Evolutionary conservation across 148 eudicot species (phyloP), one percentile per base, ranked within the genome.

Genomic region (Heliamphora exappendiculata): DNA sequence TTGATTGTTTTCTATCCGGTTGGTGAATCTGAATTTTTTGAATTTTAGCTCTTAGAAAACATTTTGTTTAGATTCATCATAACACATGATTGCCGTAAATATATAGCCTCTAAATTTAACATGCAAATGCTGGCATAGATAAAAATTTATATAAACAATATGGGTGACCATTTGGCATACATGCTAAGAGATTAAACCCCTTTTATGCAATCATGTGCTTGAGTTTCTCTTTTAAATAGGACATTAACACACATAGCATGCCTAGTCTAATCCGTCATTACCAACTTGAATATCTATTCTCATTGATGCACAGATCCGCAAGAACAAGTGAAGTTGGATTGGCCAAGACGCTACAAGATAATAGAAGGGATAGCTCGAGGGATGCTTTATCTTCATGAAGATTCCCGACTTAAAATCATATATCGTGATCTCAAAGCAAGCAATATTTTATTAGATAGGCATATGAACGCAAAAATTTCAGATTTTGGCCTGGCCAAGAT

Each of bases 401-500:
- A 80, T 47, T 84, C 79, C 7, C 73, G 74, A n/a, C 75, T 80
- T 20, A 42, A 58, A 63, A 78, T 84, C 5, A 77, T 82, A 1
- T 85, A 85, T 63, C 80, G 82, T 55, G 84, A 82, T 33, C 80
- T 82, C 11, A 79, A 83, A 44, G 73, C 86, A 12, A 70, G 83
- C 44, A 84, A 86, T 73, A 39, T 86, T 14, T 73, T 86, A 11
- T 67, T 86, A 31, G 89, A 86, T 53, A 68, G 57, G 4, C 72
- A 80, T 5, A 77, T 84, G 83, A 80, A 42, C 17, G 84, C 87
- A 0, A 84, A 80, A 45, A 78, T 83, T 64, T 77, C 88, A 20
- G 81, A 85, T 75, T 85, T 85, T 45, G 88, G 86, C 29, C 44
- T 77, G 68, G 87, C 87, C 1, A 86, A 36, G 69, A 59, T 86